Evolutionary conservation across 2,329 filamentous ascomycete genomes (phyloP), one percentile per base, ranked within the genome.

Genomic region (Cercospora berteroae): DNA sequence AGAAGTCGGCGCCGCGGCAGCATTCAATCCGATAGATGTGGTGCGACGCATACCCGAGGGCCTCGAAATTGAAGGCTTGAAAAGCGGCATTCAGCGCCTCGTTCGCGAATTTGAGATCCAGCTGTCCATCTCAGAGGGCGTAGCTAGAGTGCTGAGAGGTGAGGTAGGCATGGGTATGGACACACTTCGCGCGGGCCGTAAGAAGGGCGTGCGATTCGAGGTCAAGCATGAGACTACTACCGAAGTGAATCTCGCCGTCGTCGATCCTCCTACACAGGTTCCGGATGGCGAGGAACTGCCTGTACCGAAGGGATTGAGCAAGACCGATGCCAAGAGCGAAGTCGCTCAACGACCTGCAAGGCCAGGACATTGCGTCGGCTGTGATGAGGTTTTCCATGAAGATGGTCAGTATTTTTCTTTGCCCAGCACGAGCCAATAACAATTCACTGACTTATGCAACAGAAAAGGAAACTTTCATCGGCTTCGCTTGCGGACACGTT

Each of bases 61-160:
- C 0, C 84, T 99, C 0, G 93, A 97, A 77, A 96, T 99, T 12
- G 90, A 95, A 73, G 95, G 95, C 0, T 83, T 99, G 6, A 86
- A 93, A 67, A 92, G 97, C 70, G 95, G 94, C 0, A 85, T 99
- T 3, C 90, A 90, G 55, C 90, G 94, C 66, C 93, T 99, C 83
- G 91, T 99, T 77, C 90, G 94, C 73, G 95, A 99, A 79, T 94
- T 97, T 77, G 95, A 98, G 76, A 91, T 99, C 55, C 95, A 98
- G 80, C 89, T 92, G 77, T 95, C 91, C 73, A 97, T 99, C 76
- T 94, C 91, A 71, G 89, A 90, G 52, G 95, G 95, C 0, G 95
- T 96, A 3, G 94, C 95, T 0, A 88, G 88, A 64, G 94, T 98
- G 0, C 83, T 98, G 50, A 85, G 91, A 60, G 93, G 94, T 66